phyloP scores from a whole-genome alignment of 257 asterid species.

The Plectranthus barbatus region DNA sequence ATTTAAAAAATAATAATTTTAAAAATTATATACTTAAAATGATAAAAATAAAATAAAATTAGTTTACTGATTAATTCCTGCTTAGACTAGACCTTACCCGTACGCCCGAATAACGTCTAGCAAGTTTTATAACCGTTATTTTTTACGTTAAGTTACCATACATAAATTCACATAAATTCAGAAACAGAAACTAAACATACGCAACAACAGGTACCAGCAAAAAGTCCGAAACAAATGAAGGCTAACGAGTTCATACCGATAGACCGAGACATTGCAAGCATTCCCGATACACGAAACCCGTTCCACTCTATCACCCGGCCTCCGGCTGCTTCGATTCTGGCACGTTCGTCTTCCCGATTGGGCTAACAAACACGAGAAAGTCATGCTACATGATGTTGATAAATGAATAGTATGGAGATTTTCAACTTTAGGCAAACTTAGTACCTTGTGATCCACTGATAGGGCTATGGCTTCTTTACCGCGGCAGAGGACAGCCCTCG shows the following conservation, averaged over 20 bases:
- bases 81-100: no score
- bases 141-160: no score
- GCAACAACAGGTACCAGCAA: no score
- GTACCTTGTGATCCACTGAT: slow-evolving; percentile 81
- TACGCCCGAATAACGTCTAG: no score
- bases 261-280: slow-evolving; percentile 95
- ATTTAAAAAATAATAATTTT: no score
- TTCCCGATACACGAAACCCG: slow-evolving; percentile 92
- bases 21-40: no score
- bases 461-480: slow-evolving; percentile 74
- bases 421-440: not conserved
- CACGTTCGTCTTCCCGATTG: slow-evolving; percentile 80
- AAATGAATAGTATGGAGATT: not conserved
- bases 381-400: not conserved
- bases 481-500: slow-evolving; percentile 90
- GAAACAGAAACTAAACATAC: no score
- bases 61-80: no score
- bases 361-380: slow-evolving; percentile 39
- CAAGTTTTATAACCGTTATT: no score
- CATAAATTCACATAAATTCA: no score
- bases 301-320: slow-evolving; percentile 95
- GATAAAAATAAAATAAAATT: no score
- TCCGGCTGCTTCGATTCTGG: slow-evolving; percentile 87
- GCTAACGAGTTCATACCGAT: slow-evolving; percentile 44
- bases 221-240: no score